Base-by-base conservation (phyloP, 2,329 filamentous ascomycete genomes). In the Pseudogymnoascus destructans region DNA sequence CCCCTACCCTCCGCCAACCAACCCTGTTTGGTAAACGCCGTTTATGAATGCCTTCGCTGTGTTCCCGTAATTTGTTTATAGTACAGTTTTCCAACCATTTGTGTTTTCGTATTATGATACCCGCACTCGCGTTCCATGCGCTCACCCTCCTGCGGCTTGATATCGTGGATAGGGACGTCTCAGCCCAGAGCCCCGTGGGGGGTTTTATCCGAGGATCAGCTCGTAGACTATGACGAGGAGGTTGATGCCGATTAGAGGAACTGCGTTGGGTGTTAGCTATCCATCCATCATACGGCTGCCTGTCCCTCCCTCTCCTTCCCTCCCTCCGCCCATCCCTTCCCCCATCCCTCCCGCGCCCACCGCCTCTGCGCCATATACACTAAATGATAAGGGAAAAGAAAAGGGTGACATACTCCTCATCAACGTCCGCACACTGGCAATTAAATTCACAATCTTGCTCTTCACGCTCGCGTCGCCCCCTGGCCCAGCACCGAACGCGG, bases 371-470 rank as follows among this genome's bases (percentile, higher is more conserved):
- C 4, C 38, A 17, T 23, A 56, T 32, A 55, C 6, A 8, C 35
- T 17, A 38, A 7, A 19, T n/a, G n/a, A n/a, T n/a, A 55, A 55
- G 38, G 17, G 46, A 27, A 21, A 30, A 40, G 21, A 57, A 33
- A 32, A 15, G 15, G 49, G 13, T 30, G 46, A 81, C 85, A 60
- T 79, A 96, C 91, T 90, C 75, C 92, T 82, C 89, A 95, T 95
- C 58, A 97, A 76, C 59, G 89, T 95, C 71, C 92, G 79, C 65
- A 96, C 86, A 67, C 88, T 93, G 33, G 88, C 87, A 64, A 97
- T 93, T 67, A 97, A 74, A 70, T 95, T 90, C 66, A 96, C 85
- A 40, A 91, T 78, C 72, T 93, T 93, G 57, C 85, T 85, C 73
- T 93, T 92, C 66, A 95, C 79, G 72, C 88, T 91, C 63, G 84